Evolutionary conservation across 768 basidiomycete species (phyloP), one percentile per base, ranked within the genome.

Genomic region (Tylopilus felleus): DNA sequence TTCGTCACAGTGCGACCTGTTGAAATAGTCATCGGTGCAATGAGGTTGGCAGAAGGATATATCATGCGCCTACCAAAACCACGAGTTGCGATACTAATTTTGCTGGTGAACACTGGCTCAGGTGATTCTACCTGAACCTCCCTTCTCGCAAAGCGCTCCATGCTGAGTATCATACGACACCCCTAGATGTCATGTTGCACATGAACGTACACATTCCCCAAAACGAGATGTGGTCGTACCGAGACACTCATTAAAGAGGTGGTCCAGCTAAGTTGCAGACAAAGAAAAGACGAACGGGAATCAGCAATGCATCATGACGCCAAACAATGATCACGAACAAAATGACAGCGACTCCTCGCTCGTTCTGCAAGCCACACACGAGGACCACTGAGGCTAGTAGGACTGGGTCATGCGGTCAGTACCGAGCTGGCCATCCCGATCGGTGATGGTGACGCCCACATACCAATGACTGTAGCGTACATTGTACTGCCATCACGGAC

Each of bases 91-190:
- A 63, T 10, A 33, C 10, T 35, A 25, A 66, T 14, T 23, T 46
- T 6, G 21, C 53, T 66, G 5, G 64, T 60, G 14, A 66, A 35
- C 31, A 51, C 14, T 13, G 17, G 6, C 9, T 25, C 6, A 2
- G 43, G 8, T 2, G 27, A 14, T 10, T 21, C 42, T 8, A 5
- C 14, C 5, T 29, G 8, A 17, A 17, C 25, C 23, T 51, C 27
- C 28, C 9, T 44, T 36, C 52, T 53, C 27, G 58, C 52, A 13
- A 70, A 57, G n/a, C 56, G 47, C 27, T 64, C 64, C 61, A 62
- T 66, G 36, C 56, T 60, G 4, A 62, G 23, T 40, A 71, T 56
- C 50, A 66, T 44, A n/a, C 42, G 53, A 51, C 69, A 68, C 4
- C 64, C 69, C 67, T 68, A 7, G 25, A 33, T 19, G 7, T 1